phyloP scores from a whole-genome alignment of 805 yeast species.

The Candida peoriensis region DNA sequence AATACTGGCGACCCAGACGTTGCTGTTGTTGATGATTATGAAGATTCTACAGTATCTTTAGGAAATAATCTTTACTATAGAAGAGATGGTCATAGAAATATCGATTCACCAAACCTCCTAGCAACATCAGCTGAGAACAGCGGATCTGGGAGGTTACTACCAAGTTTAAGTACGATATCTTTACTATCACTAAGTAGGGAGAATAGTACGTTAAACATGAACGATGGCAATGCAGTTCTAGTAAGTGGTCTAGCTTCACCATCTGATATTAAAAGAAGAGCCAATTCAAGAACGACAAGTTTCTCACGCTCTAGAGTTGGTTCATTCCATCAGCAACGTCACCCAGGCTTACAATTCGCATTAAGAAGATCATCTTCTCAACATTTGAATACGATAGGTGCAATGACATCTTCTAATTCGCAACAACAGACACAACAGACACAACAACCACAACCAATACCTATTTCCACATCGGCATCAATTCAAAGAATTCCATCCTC shows the following conservation, averaged over 20 bases:
- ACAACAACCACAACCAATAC: conserved; percentile 13
- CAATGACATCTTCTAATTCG: too few species aligned
- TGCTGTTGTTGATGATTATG: conserved; percentile 19
- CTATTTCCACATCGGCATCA: too few species aligned
- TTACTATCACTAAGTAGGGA: conserved; percentile 19
- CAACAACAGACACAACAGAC: conserved; percentile 8
- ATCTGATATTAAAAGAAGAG: conserved; percentile 8
- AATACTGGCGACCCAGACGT: conserved; percentile 10
- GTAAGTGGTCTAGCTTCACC: conserved; percentile 3
- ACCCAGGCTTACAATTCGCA: conserved; percentile 7
- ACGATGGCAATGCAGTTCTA: neutral
- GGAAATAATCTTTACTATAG: too few species aligned
- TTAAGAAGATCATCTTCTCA: conserved; percentile 8
- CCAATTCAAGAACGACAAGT: conserved; percentile 13
- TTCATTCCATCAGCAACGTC: conserved; percentile 20
- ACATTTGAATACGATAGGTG: neutral
- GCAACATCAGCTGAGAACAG: conserved; percentile 20
- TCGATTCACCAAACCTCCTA: conserved; percentile 18
- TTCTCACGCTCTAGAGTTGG: conserved; percentile 13
- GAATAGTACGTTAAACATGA: neutral
- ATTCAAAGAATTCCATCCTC: conserved; percentile 3
- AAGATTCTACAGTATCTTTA: conserved; percentile 2
- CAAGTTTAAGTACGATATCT: conserved; percentile 21
- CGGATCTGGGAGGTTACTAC: conserved; percentile 12
- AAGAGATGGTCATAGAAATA: too few species aligned